Percentiles rank a stretch among this genome's conserved stretches.
phyloP scores from a whole-genome alignment of 169 alveolate species.

The Cryptosporidium meleagridis region DNA sequence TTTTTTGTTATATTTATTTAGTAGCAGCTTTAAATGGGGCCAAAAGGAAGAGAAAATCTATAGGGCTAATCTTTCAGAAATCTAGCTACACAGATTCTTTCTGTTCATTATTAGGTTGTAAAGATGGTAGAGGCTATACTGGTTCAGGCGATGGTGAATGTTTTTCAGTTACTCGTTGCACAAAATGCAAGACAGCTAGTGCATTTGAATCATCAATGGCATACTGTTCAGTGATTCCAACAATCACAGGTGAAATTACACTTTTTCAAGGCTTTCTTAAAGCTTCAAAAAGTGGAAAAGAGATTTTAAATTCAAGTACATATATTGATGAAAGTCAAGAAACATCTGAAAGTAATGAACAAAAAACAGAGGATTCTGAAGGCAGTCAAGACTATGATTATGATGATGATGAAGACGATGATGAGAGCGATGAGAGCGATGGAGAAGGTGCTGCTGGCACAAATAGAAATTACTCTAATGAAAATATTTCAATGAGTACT shows the following conservation, averaged over 20 bases:
- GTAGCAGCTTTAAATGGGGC: constrained; percentile 9
- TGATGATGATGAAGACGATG: not conserved
- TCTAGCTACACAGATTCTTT: not conserved
- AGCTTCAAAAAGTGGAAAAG: not conserved
- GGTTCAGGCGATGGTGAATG: constrained; percentile 41
- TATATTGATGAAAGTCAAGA: not conserved
- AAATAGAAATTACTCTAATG: not conserved
- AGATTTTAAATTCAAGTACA: not conserved
- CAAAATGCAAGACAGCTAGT: not conserved
- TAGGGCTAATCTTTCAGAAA: constrained; percentile 15
- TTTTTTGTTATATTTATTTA: not conserved
- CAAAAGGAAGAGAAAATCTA: not conserved
- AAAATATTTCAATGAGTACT: not conserved
- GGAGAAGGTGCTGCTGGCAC: too few relatives aligned
- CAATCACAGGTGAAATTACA: constrained; percentile 5
- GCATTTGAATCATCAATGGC: not conserved
- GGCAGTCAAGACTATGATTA: constrained; percentile 12
- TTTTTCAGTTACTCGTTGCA: constrained; percentile 39
- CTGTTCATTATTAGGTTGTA: constrained; percentile 31
- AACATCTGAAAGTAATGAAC: not conserved
- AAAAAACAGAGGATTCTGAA: not conserved
- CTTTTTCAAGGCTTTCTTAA: constrained; percentile 27
- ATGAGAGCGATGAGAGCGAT: too few relatives aligned
- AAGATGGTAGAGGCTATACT: constrained; percentile 17
- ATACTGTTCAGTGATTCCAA: constrained; percentile 27